Conservation (phyloP, 129 eudicot genomes). For the Pulicaria dysenterica region DNA sequence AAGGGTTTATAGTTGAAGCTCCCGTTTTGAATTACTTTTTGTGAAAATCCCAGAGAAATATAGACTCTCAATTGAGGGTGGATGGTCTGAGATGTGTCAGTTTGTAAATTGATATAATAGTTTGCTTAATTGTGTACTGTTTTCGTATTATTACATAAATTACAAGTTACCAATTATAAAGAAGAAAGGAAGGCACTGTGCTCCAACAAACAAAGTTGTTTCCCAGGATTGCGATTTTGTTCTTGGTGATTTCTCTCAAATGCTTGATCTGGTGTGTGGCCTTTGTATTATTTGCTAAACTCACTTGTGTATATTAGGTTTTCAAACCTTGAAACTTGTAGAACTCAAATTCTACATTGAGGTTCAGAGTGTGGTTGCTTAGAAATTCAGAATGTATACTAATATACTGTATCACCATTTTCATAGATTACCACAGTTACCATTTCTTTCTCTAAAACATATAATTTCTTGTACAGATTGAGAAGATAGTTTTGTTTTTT, state of each 20-base stretch:
- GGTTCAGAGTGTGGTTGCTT: no score
- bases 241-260: slow-evolving; percentile 54
- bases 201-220: slow-evolving; percentile 41
- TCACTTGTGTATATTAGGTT: not conserved
- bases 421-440: no score
- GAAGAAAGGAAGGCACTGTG: slow-evolving; percentile 61
- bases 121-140: slow-evolving; percentile 13
- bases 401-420: no score
- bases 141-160: slow-evolving; percentile 52
- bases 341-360: not conserved
- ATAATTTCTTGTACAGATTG: slow-evolving; percentile 46
- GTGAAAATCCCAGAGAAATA: no score
- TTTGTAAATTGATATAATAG: no score
- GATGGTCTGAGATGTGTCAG: no score
- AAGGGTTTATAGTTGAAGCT: not conserved
- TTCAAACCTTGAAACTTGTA: not conserved
- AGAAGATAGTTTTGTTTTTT: slow-evolving; percentile 54
- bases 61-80: no score
- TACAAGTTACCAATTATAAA: slow-evolving; percentile 62
- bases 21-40: not conserved
- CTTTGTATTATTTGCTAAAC: not conserved
- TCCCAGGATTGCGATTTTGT: slow-evolving; percentile 37
- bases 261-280: slow-evolving; percentile 55
- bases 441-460: no score
- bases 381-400: no score